Conservation (phyloP, 257 asterid species). For the Parsonsia alboflavescens region DNA sequence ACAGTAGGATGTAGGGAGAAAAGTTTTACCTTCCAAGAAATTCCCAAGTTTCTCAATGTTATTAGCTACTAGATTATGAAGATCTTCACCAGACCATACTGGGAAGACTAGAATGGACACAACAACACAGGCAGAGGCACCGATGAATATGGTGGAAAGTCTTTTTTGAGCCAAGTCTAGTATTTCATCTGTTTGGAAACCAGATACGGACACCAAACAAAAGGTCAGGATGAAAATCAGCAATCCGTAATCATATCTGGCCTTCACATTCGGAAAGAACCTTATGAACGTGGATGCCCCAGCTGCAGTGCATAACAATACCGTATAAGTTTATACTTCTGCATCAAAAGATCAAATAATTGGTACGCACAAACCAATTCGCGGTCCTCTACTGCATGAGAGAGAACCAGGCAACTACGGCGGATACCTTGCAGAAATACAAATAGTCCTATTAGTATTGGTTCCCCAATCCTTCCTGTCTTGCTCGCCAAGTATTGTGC, state of each 20-base stretch:
- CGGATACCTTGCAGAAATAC: conserved; percentile 64
- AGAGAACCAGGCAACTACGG: neutral
- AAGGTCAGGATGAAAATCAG: conserved; percentile 66
- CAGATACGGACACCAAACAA: conserved; percentile 59
- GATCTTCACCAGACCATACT: conserved; percentile 85
- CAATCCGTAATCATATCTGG: conserved; percentile 76
- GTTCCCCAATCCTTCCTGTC: conserved; percentile 54
- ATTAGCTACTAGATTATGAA: conserved; percentile 50
- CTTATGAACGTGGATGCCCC: conserved; percentile 56
- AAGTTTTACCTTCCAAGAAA: conserved; percentile 50
- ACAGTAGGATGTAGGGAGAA: neutral
- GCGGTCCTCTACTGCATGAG: too few species aligned
- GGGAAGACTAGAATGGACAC: conserved; percentile 56
- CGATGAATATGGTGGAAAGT: conserved; percentile 51
- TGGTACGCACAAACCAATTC: too few species aligned
- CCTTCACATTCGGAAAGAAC: conserved; percentile 67
- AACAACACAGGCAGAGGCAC: conserved; percentile 51
- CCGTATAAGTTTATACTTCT: neutral
- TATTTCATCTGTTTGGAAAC: conserved; percentile 45
- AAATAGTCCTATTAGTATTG: conserved; percentile 54
- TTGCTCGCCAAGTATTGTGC: conserved; percentile 55
- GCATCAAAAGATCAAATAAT: neutral
- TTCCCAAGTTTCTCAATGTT: conserved; percentile 50
- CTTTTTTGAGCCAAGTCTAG: conserved; percentile 50
- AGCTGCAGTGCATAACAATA: conserved; percentile 36